Base-by-base conservation (phyloP, 2,329 filamentous ascomycete species). In the Phaeosphaeria sp. region DNA sequence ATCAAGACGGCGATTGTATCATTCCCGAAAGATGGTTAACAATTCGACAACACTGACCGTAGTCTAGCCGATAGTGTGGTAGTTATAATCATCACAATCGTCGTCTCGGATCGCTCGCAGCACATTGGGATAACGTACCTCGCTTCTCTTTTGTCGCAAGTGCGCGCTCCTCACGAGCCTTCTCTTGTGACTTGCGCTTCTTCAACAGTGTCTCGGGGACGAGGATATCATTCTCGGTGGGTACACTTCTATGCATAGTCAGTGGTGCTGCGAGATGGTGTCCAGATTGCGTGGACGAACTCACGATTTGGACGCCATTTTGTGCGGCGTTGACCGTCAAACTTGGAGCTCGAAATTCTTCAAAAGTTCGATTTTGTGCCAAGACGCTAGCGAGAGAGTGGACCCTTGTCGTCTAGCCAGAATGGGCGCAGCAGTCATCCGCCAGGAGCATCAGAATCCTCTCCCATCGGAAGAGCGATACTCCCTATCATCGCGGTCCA, bases 11-110 rank as follows among this genome's bases (percentile, higher is more conserved):
- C 67, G 63, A 69, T 69, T 62, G 71, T 63, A 67, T 98, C 95
- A 97, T 93, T 92, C 93, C 94, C 93, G 93, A 97, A 97, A 97
- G 93, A 96, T 96, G 92, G 92, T 96, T 92, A 89, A 92, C 87
- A 86, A 86, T 86, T 91, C 92, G 93, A 97, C 94, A 96, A 85
- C 95, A 99, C 96, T 80, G 95, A 94, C 91, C 82, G 75, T 71
- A 83, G 91, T 91, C 95, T 99, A 98, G 94, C 94, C 91, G 92
- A 90, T 70, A 83, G 83, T 82, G 80, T 87, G 85, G 85, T 91
- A 86, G 88, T 89, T 87, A 90, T 90, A 92, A 98, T 98, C 94
- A 98, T 85, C 78, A 78, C 59, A 66, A 69, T 66, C 67, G 68
- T 66, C 65, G 65, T 69, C 66, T 56, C 64, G 56, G 56, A 59